These are phyloP conservation scores for Cladosporium colombiae DNA, from an alignment of 2,329 filamentous ascomycete genomes.

Conservation along the genomic window DNA sequence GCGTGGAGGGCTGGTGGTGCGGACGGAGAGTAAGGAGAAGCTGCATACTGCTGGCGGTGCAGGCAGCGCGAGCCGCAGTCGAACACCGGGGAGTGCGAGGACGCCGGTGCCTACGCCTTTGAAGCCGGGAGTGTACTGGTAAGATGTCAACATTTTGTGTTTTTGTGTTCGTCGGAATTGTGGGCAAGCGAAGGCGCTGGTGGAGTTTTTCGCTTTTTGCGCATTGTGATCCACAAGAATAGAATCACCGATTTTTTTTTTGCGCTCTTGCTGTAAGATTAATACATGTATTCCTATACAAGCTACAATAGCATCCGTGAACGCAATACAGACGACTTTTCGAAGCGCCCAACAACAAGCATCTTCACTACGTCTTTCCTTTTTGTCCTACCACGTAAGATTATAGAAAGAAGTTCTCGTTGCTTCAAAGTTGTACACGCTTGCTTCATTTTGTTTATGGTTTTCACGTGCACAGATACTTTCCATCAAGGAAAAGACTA, in stretches of 20 bases:
- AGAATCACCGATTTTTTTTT: too few relatives aligned
- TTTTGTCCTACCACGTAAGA: too few relatives aligned
- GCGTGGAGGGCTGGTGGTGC: slow-evolving; percentile 71
- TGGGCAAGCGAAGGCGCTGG: slow-evolving; percentile 17
- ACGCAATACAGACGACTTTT: not conserved
- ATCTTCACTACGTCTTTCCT: not conserved
- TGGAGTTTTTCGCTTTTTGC: not conserved
- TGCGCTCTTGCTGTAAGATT: not conserved
- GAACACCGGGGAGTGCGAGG: slow-evolving; percentile 13
- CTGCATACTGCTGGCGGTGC: slow-evolving; percentile 26
- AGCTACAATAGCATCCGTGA: not conserved
- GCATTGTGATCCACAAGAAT: not conserved
- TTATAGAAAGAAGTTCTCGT: not conserved
- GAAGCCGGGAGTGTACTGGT: slow-evolving; percentile 9
- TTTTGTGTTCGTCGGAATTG: not conserved
- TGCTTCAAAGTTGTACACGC: not conserved
- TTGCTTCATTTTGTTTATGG: not conserved
- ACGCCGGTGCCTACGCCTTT: slow-evolving; percentile 1
- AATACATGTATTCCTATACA: not conserved
- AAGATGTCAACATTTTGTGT: not conserved
- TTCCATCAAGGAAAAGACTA: not conserved
- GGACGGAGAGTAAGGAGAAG: slow-evolving; percentile 81
- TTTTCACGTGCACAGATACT: not conserved
- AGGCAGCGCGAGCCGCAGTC: slow-evolving; percentile 1
- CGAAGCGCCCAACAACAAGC: too few relatives aligned